Base-by-base conservation (phyloP, 164 flowering plant species). In the Umbellularia californica region DNA sequence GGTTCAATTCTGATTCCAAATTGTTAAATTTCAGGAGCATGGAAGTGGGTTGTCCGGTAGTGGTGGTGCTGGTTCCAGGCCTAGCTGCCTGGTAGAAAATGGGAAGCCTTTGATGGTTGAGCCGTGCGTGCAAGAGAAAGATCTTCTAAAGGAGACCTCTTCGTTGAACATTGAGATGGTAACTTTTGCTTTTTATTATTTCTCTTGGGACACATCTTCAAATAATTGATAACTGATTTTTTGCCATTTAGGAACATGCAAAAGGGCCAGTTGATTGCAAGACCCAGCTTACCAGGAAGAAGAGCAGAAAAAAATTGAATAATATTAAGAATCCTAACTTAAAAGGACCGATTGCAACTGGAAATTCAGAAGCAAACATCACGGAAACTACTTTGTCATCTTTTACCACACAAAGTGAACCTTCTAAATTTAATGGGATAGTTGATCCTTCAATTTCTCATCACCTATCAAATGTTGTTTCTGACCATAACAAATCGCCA, bases 291-390 rank as follows among this genome's bases (percentile, higher is more conserved):
- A 62, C 80, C 78, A 81, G 82, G 67, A 87, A 84, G 82, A 92
- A 85, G 84, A 84, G 71, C 58, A 86, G 83, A 78, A 90, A 81
- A 79, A 83, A 74, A 58, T 82, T 82, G 74, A 81, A 69, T 50
- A 90, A 80, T 80, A 84, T 71, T 60, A 84, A 84, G 71, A 81
- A 65, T 12, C 73, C 80, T 35, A 68, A 68, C 73, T 28, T 76
- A 63, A 69, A 68, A 23, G 73, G 66, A 69, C 28, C 82, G 30
- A 77, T 4, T 77, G 79, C 66, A 70, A 68, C 63, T 72, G 81
- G 33, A 73, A 72, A 71, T 75, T 69, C 75, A 74, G 80, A 80
- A 62, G 69, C 50, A 24, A 69, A 78, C 77, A 70, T 25, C 50
- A 13, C 20, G 50, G 75, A 81, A 72, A 72, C 76, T 64, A 71